Evolutionary conservation across 805 yeast genomes (phyloP).

Genomic region (Starmerella tilneyi): DNA sequence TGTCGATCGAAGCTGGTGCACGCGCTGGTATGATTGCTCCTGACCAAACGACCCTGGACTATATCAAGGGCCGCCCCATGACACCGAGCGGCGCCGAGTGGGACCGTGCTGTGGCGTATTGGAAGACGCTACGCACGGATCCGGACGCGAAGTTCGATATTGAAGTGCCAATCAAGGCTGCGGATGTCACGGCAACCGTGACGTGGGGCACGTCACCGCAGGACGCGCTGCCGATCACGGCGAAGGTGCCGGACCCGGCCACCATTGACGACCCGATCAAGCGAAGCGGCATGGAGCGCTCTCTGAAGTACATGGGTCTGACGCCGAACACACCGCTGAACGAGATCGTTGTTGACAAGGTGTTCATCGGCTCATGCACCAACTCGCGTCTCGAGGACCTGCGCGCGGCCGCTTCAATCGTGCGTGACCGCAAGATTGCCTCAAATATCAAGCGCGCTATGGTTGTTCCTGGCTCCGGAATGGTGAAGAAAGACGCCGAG

Average conservation of each 20-base stretch:
- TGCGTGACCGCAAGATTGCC: conserved; percentile 81
- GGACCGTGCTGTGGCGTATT: conserved; percentile 86
- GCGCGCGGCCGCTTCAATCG: conserved; percentile 89
- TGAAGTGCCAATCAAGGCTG: conserved; percentile 69
- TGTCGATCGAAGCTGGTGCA: conserved; percentile 99
- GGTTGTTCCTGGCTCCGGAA: conserved; percentile 96
- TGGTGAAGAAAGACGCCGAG: conserved; percentile 89
- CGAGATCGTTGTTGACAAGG: conserved; percentile 77
- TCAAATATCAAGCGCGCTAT: conserved; percentile 67
- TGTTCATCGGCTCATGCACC: conserved; percentile 96
- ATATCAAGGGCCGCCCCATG: conserved; percentile 85
- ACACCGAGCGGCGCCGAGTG: conserved; percentile 91
- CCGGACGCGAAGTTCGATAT: conserved; percentile 82
- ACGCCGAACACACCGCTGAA: conserved; percentile 67
- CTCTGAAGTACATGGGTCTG: conserved; percentile 86
- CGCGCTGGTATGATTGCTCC: conserved; percentile 99
- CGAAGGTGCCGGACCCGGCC: conserved; percentile 83
- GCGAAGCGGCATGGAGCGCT: conserved; percentile 79
- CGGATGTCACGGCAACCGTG: conserved; percentile 86
- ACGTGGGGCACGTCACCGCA: conserved; percentile 99
- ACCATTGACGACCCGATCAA: conserved; percentile 50
- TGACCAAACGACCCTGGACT: conserved; percentile 77
- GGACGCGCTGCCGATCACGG: conserved; percentile 93
- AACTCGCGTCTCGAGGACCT: conserved; percentile 95
- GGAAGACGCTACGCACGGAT: conserved; percentile 82